phyloP scores from a whole-genome alignment of 2,329 filamentous ascomycete genomes.

The Westerdykella sp. region DNA sequence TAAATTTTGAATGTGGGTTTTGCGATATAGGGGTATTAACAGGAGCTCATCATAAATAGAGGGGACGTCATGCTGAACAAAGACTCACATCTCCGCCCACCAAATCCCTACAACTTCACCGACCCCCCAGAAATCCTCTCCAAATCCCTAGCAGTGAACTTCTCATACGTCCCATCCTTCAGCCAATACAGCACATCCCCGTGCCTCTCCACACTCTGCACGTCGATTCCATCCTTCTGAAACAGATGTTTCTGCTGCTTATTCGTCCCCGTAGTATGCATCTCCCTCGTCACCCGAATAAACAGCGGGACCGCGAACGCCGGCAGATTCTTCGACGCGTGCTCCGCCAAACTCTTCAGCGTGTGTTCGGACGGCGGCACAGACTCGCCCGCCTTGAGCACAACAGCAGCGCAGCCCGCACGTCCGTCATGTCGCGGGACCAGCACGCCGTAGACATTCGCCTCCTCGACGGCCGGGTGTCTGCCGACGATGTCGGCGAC shows the following conservation, averaged over 20 bases:
- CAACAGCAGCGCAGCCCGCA: constrained; percentile 41
- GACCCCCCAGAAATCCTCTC: constrained; percentile 20
- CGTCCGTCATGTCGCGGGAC: constrained; percentile 42
- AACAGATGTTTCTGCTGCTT: constrained; percentile 43
- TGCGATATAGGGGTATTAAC: no score
- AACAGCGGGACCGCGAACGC: constrained; percentile 43
- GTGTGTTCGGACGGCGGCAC: constrained; percentile 5
- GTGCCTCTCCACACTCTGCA: constrained; percentile 27
- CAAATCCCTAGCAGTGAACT: constrained; percentile 21
- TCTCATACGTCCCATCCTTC: constrained; percentile 21
- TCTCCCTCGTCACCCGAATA: constrained; percentile 34
- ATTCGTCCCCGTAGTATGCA: constrained; percentile 43
- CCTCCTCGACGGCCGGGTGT: constrained; percentile 37
- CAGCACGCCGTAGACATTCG: constrained; percentile 42
- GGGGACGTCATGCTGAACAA: no score
- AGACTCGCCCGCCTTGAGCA: constrained; percentile 19
- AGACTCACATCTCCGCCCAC: no score
- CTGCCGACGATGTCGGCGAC: constrained; percentile 38
- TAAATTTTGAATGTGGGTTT: no score
- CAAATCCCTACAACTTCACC: constrained; percentile 21
- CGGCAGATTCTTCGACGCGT: constrained; percentile 36
- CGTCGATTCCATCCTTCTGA: constrained; percentile 39
- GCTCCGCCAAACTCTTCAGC: constrained; percentile 26
- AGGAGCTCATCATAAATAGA: no score
- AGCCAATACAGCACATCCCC: constrained; percentile 42